Base-by-base conservation (phyloP, 1,284 basidiomycete species). In the Cryptococcus sp. region DNA sequence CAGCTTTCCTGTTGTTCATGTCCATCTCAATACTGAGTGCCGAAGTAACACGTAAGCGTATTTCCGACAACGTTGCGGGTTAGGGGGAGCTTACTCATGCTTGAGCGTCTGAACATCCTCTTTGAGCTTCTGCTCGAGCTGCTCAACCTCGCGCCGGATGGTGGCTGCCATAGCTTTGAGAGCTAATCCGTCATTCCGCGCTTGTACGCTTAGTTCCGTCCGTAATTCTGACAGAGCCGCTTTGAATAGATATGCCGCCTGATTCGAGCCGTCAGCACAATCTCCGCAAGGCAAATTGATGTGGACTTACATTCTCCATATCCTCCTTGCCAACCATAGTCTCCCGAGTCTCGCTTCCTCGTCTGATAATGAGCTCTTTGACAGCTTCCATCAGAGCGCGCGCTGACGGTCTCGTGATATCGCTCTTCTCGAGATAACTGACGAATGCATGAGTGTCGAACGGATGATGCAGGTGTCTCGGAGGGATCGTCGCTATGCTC, bases 191-290 rank as follows among this genome's bases (percentile, higher is more conserved):
- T 96, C 94, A 70, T 92, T 95, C 56, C 90, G 85, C 3, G 90
- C 88, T 56, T 86, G 86, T 64, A 93, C 86, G 10, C 88, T 87
- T 44, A 92, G 85, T 71, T 97, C 95, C 5, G 91, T 89, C 17
- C 93, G 85, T 45, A 97, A 82, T 76, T 99, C 93, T 0, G 91
- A 90, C 25, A 99, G 78, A 0, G 95, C 96, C 11, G 96, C 95
- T 54, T 88, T 87, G 78, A 97, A 98, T 25, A 98, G 83, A 76
- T 99, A 99, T 13, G 93, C 92, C 86, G 95, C 89, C 92, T 95
- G 66, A 27, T 27, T n/a, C 13, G n/a, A 19, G 40, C 3, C n/a
- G 27, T 57, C 57, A 64, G 54, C 44, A 46, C 6, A 4, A 19
- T 4, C 48, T 13, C 48, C 6, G 15, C 11, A 13, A 47, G 47